Conservation (phyloP, 2,329 filamentous ascomycete species). For the Cordyceps tenuipes region DNA sequence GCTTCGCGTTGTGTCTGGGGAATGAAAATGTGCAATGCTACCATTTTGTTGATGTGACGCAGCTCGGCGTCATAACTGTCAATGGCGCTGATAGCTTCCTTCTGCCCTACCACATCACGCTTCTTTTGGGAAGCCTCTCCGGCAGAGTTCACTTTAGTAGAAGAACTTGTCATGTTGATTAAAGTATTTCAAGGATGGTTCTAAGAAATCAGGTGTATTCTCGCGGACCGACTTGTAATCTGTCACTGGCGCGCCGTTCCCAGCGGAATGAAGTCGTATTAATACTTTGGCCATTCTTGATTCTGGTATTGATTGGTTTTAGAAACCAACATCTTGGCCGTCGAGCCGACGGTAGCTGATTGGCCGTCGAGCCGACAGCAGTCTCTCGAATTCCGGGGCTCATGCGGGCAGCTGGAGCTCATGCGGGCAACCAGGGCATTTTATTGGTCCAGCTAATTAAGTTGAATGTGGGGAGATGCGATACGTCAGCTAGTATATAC, state of each 20-base stretch:
- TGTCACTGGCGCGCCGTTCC: background rate
- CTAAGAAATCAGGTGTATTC: background rate
- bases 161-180: background rate
- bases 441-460: no score
- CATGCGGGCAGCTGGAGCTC: no score
- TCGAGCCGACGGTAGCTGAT: background rate
- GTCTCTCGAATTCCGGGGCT: background rate
- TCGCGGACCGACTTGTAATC: background rate
- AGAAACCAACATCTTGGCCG: no score
- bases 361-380: background rate
- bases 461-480: no score
- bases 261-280: background rate
- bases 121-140: background rate
- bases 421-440: no score
- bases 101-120: background rate
- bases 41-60: constrained; percentile 9
- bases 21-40: background rate
- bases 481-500: no score
- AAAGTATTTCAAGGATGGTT: background rate
- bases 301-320: background rate
- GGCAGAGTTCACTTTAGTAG: background rate
- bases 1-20: background rate
- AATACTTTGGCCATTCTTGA: background rate
- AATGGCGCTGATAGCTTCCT: background rate
- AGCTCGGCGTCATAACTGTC: constrained; percentile 1